Evolutionary conservation across 2,329 filamentous ascomycete species (phyloP), one percentile per base, ranked within the genome.

Genomic region (Epichloe brachyelytri): DNA sequence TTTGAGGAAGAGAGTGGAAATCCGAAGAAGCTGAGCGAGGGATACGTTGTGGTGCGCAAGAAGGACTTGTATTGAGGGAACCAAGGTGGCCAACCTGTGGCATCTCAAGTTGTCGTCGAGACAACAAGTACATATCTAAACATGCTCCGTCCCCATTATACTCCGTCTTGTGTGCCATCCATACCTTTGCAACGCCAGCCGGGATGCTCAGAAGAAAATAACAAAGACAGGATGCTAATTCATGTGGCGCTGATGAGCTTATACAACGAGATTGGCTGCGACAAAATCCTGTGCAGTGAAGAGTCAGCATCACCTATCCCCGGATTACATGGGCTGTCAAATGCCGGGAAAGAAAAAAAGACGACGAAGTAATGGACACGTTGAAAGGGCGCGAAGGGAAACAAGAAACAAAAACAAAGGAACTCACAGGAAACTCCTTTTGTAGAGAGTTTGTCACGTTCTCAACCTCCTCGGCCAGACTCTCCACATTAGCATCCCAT

Each of bases 401-500:
- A 7, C 26, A 22, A 22, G 1, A 6, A 8, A 8, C 14, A 4
- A 30, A 33, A 48, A 30, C n/a, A n/a, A 4, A 3, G 45, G 34
- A 37, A 65, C 68, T 57, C 58, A 73, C 85, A 20, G 93, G 89
- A 65, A 91, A 88, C 63, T 87, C 80, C 56, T 80, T 80, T 65
- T 93, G 85, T 57, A 97, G 75, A 58, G 84, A 78, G 43, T 87
- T 88, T 15, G 88, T 87, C 54, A 94, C 82, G 58, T 83, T 85
- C 69, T 96, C 91, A 5, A 95, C 86, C 63, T 95, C 88, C 66
- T 97, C 89, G 2, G 90, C 83, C 51, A 97, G 66, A 30, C 82
- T 83, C 64, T 91, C 84, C 19, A 97, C 88, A 59, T 94, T 94
- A 34, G 79, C 76, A 67, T 97, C 91, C 91, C 91, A 97, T 59